Evolutionary conservation across 2,329 filamentous ascomycete genomes (phyloP), one percentile per base, ranked within the genome.

Genomic region (Pseudogymnoascus sp.): DNA sequence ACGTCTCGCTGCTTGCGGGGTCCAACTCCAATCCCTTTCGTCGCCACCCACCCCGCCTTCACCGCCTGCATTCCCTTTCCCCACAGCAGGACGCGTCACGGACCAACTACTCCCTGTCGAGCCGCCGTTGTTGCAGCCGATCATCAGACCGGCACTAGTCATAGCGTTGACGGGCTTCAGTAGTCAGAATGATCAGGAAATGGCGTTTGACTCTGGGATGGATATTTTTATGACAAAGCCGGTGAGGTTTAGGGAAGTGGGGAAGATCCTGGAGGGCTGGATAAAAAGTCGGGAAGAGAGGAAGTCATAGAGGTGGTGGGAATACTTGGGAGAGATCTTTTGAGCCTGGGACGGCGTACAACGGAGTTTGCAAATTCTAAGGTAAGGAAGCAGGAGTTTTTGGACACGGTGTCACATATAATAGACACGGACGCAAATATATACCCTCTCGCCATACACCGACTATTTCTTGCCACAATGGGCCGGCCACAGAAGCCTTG

Each of bases 151-250:
- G 6, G 75, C 78, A 0, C 77, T 75, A 0, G 78, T 83, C 28
- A 78, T 83, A 40, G 81, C 81, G 0, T 68, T 84, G 25, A 83
- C 81, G 0, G 81, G 80, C 0, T 70, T 82, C n/a, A 80, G 77
- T 2, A 79, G 77, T 31, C 71, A 75, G 1, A 77, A 78, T 61
- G 79, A 79, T 2, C 75, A 78, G 62, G 73, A 77, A 25, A 77
- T 80, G 66, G 80, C 81, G 0, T 76, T 80, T 61, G 77, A 77
- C 0, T 80, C 78, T 31, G 82, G 82, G 0, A 73, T 84, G 4
- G 80, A 84, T 62, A 65, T 82, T 8, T 84, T 83, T 60, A 68
- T 83, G 18, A 81, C 80, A 12, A 82, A 82, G 69, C 80, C 80
- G 0, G 77, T 82, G 59, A 61, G 65, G 40, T 69, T 70, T 63